Evolutionary conservation across 441 rosid genomes (phyloP), one percentile per base, ranked within the genome.

Genomic region (Populus hybrid): DNA sequence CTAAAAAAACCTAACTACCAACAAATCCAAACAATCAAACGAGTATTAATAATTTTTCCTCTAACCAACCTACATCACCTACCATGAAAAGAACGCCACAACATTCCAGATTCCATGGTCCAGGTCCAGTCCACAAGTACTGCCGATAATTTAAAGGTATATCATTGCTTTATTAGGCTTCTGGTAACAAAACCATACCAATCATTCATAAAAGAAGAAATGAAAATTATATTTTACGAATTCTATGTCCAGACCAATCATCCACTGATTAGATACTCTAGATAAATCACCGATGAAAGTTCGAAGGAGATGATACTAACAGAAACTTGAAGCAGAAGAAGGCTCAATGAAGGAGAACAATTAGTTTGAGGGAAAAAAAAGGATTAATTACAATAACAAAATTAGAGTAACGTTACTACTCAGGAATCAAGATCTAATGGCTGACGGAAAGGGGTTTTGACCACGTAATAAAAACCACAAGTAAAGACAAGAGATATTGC

Each of bases 81-180:
- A 32, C 75, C 65, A 10, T 16, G 21, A 66, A 65, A 50, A 50
- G 78, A 75, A 16, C 53, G 53, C 30, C 77, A 65, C 30, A 40
- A 57, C 77, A 61, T 36, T 11, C 42, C 40, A n/a, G 70, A 46
- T 26, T n/a, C 57, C 30, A 28, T 28, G 32, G 9, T 46, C 50
- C 53, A 67, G 57, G 32, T 59, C 78, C 67, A 10, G 67, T 64
- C 28, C 12, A 35, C 34, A 10, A 70, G 75, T 34, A 18, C 28
- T 50, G 46, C 71, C 72, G 42, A 69, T 69, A 38, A 69, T 36
- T 32, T 3, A 24, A 32, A 42, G 75, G 72, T 20, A 24, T 20
- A 68, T 38, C 9, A n/a, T 30, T 24, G 20, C 68, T 12, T 57
- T 40, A 9, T 26, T 11, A 23, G 23, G 67, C 67, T 26, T 64